A percentile compares a stretch with the other conserved stretches of the same genome.
Evolutionary conservation across 164 flowering plant species (phyloP).

Genomic region (Pachysandra terminalis): DNA sequence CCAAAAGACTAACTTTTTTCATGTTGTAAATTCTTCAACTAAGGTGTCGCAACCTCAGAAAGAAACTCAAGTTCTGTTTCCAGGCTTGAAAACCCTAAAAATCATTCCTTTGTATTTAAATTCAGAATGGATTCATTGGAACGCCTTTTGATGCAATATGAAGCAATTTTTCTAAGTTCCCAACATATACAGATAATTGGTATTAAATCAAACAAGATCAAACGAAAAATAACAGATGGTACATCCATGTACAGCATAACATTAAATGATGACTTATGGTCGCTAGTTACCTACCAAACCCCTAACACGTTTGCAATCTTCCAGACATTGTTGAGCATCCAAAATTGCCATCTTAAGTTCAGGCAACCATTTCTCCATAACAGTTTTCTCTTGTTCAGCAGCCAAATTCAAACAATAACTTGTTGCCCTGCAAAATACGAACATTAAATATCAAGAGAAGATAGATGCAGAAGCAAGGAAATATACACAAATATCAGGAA

Average conservation of each 20-base stretch:
- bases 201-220: not conserved
- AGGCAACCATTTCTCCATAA: slow-evolving; percentile 81
- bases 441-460: slow-evolving; percentile 7
- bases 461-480: too few species aligned
- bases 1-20: not conserved
- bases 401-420: slow-evolving; percentile 77
- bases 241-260: too few species aligned
- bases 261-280: not conserved
- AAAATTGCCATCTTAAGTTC: slow-evolving; percentile 62
- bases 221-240: too few species aligned
- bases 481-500: too few species aligned
- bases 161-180: not conserved
- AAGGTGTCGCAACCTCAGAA: not conserved
- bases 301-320: slow-evolving; percentile 79
- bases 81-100: not conserved
- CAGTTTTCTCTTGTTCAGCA: slow-evolving; percentile 76
- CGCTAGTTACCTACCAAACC: slow-evolving; percentile 86
- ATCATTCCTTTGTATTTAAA: not conserved
- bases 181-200: too few species aligned
- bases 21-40: not conserved
- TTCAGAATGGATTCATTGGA: not conserved
- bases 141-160: not conserved
- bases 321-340: slow-evolving; percentile 75
- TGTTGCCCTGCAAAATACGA: slow-evolving; percentile 68
- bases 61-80: not conserved